Base-by-base conservation (phyloP, 169 alveolate genomes). In the Plasmodium vivax region DNA sequence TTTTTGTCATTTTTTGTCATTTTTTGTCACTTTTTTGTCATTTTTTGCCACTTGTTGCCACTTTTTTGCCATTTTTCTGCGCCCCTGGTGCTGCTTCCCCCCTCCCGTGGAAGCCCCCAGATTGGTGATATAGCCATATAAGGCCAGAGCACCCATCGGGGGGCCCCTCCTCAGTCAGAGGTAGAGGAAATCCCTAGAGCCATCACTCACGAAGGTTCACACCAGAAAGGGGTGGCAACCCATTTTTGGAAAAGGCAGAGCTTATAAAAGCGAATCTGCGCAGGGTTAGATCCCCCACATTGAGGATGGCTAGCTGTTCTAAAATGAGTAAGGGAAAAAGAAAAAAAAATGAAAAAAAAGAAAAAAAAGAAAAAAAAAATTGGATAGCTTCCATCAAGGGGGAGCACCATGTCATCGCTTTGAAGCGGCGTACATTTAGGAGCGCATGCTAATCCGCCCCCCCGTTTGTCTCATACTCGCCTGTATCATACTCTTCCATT, bases 361-460 rank as follows among this genome's bases (percentile, higher is more conserved):
- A 77, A 77, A 77, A 77, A 77, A 77, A 77, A 77, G 36, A 32
- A 75, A 73, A 73, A 77, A 77, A 77, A 77, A 77, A 77, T 16
- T 14, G 7, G n/a, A 12, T 51, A 51, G 16, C 62, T 14, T 51
- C 19, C 16, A 47, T 47, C 12, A 47, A 47, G 41, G 41, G 45
- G 6, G 6, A 38, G 62, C 16, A 51, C 62, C 62, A 16, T 51
- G 10, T 51, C 16, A 51, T 51, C 45, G 45, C 45, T 38, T 38
- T 38, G 45, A 38, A 38, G 45, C 8, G 6, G 62, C 8, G 23
- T 51, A 47, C 14, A 47, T 12, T 47, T 47, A 47, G 16, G 58
- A 47, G 6, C 19, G 58, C 2, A 51, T 2, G 62, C 1, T 51
- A 14, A 51, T 2, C 62, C 23, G 12, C 62, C 3, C 27, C 2